Evolutionary conservation across 1,139 yeast genomes (phyloP).

Genomic region (Yamadazyma conglobata): DNA sequence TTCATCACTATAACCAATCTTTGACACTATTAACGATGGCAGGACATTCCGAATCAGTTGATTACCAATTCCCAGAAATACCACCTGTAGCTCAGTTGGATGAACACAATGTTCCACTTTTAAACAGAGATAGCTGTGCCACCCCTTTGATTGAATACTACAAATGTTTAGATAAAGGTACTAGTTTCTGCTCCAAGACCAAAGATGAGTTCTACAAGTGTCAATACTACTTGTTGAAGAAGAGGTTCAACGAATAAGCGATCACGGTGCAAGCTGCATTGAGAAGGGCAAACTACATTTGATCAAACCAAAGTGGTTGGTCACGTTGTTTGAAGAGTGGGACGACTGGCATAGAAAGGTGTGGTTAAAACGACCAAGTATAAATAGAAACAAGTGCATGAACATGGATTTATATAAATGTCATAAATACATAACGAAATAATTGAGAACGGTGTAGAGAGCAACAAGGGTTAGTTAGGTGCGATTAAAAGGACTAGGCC

Average conservation of each 20-base stretch:
- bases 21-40: constrained; percentile 4
- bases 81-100: constrained; percentile 34
- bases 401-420: constrained; percentile 3
- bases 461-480: too few species aligned
- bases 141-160: constrained; percentile 44
- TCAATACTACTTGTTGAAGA: constrained; percentile 43
- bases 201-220: constrained; percentile 49
- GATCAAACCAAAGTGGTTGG: too few species aligned
- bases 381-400: too few species aligned
- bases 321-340: too few species aligned
- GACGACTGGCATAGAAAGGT: too few species aligned
- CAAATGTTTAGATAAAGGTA: constrained; percentile 46
- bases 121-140: constrained; percentile 48
- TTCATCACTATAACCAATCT: background rate
- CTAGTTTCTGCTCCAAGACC: constrained; percentile 38
- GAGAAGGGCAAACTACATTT: too few species aligned
- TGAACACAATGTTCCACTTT: constrained; percentile 42
- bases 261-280: too few species aligned
- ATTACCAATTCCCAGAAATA: constrained; percentile 25
- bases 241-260: constrained; percentile 27
- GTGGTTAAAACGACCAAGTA: too few species aligned
- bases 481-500: too few species aligned
- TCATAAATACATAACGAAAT: constrained; percentile 1
- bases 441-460: background rate
- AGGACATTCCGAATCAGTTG: constrained; percentile 8